phyloP scores from a whole-genome alignment of 1,284 basidiomycete genomes.

The Farysia itapuensis region DNA sequence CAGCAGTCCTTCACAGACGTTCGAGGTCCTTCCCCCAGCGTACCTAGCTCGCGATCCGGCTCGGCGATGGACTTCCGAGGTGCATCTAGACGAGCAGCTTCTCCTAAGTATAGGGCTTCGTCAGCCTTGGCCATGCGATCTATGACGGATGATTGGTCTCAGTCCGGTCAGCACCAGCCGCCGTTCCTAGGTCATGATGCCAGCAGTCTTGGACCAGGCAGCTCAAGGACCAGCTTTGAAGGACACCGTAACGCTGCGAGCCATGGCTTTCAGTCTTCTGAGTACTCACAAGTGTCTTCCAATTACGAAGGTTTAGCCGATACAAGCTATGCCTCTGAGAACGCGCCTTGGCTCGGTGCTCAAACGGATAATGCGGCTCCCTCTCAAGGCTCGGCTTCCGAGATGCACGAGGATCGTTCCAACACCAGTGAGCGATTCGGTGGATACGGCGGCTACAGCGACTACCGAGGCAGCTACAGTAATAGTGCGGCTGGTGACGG shows the following conservation, averaged over 20 bases:
- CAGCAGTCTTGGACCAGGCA: constrained; percentile 1
- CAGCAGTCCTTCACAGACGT: constrained; percentile 54
- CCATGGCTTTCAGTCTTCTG: constrained; percentile 6
- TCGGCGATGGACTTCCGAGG: constrained; percentile 42
- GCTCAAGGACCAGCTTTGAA: background rate
- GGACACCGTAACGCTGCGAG: background rate
- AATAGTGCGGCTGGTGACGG: background rate
- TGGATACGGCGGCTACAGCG: constrained; percentile 17
- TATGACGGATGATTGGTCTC: constrained; percentile 33
- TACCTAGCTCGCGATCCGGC: constrained; percentile 35
- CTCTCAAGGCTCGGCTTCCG: constrained; percentile 18
- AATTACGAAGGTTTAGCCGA: constrained; percentile 19
- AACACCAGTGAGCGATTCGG: constrained; percentile 5
- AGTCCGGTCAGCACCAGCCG: background rate
- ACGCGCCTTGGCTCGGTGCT: constrained; percentile 15
- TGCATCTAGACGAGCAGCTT: constrained; percentile 24
- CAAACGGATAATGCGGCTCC: constrained; percentile 3
- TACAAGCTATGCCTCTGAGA: constrained; percentile 26
- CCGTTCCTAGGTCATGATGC: constrained; percentile 1
- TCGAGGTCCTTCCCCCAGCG: constrained; percentile 17
- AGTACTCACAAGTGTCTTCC: constrained; percentile 17
- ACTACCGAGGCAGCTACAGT: constrained; percentile 12
- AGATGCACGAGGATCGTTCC: constrained; percentile 2
- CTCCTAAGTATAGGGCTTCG: constrained; percentile 31
- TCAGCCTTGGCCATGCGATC: constrained; percentile 41